Evolutionary conservation across 148 eudicot species (phyloP), one percentile per base, ranked within the genome.

Genomic region (Salicornia ramosissima): DNA sequence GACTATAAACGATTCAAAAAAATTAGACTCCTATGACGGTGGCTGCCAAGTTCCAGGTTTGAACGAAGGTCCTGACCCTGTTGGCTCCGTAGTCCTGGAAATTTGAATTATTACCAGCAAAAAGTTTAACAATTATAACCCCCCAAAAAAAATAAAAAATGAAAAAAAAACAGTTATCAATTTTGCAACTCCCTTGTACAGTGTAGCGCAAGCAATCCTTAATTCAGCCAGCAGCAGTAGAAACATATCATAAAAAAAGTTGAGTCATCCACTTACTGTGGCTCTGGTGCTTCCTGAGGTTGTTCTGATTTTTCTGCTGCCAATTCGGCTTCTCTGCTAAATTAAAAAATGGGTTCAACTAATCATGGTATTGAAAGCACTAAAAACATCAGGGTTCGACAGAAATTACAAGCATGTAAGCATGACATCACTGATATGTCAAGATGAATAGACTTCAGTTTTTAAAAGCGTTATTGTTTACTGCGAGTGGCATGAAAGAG

Each of bases 31-130:
- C 87, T 86, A 90, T 25, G 88, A 84, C 34, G 98, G 98, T 16
- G 98, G 98, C 79, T 88, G 89, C 98, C 98, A 93, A 50, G 95
- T 83, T 67, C 98, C 98, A 14, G 98, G 96, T 76, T 77, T 86
- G 82, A 80, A 93, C 55, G 96, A 85, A 25, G 79, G 40, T 14
- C 98, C 98, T 50, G 97, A 85, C 39, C 98, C 98, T 3, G 79
- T 75, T 52, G 98, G 98, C 83, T 93, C 98, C 0, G 96, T 63
- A 39, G 97, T 82, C 80, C 98, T 93, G 90, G 73, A 81, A 73
- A 73, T 50, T 62, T 52, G 0, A 26, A 36, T 36, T 36, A 36
- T 21, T 9, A 43, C 12, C 28, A 4, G 15, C 65, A 26, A 64
- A 28, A 46, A 31, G 43, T n/a, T n/a, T n/a, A n/a, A n/a, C n/a